Evolutionary conservation across 805 yeast genomes (phyloP).

Genomic region (Metschnikowia gelsemii): DNA sequence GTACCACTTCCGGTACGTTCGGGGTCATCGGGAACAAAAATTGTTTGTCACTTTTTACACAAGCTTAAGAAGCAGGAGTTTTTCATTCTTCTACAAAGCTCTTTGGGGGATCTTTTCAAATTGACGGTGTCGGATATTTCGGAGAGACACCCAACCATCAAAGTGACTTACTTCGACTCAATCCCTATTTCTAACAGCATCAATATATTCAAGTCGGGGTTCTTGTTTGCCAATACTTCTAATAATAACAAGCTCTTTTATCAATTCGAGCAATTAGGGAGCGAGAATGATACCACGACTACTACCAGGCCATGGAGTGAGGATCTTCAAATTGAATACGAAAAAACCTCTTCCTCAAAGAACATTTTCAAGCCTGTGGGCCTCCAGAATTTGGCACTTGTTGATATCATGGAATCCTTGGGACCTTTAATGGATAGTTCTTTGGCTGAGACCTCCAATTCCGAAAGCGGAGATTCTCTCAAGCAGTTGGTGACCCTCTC

Average conservation of each 20-base stretch:
- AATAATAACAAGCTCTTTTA: slow-evolving; percentile 64
- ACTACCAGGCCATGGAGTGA: slow-evolving; percentile 7
- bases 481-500: slow-evolving; percentile 30
- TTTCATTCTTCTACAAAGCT: slow-evolving; percentile 68
- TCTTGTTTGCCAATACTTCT: slow-evolving; percentile 64
- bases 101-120: slow-evolving; percentile 74
- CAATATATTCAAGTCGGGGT: slow-evolving; percentile 71
- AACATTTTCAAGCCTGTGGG: slow-evolving; percentile 30
- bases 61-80: slow-evolving; percentile 56
- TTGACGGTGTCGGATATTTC: slow-evolving; percentile 36
- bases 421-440: slow-evolving; percentile 49
- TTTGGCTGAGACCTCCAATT: slow-evolving; percentile 19
- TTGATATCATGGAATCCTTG: slow-evolving; percentile 48
- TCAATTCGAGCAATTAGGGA: slow-evolving; percentile 78
- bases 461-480: slow-evolving; percentile 19
- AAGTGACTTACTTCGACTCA: slow-evolving; percentile 72
- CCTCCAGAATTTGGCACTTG: slow-evolving; percentile 58
- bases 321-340: slow-evolving; percentile 1
- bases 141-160: slow-evolving; percentile 15
- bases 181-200: slow-evolving; percentile 58
- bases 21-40: slow-evolving; percentile 25
- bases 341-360: background rate
- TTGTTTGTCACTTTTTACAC: slow-evolving; percentile 64
- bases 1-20: slow-evolving; percentile 58
- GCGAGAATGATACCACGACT: slow-evolving; percentile 37